These are phyloP conservation scores for Rhodotorula taiwanensis DNA, from an alignment of 768 basidiomycete species.

Conservation along the genomic window DNA sequence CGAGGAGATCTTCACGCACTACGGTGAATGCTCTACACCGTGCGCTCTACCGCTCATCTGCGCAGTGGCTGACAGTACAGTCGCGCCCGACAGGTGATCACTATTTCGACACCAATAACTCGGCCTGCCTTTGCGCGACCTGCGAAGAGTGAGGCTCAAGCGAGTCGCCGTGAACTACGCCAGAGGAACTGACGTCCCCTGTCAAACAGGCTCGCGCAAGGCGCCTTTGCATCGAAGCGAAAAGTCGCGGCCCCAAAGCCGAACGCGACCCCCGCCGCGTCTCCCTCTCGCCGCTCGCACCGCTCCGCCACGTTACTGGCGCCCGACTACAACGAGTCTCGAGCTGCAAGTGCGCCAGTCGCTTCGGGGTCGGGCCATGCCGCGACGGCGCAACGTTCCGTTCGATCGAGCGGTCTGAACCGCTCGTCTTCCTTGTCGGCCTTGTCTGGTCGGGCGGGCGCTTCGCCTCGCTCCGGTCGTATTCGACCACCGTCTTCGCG, in stretches of 20 bases:
- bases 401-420: background rate
- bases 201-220: constrained; percentile 24
- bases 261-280: background rate
- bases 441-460: background rate
- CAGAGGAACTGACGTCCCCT: too few species aligned
- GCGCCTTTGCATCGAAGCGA: constrained; percentile 16
- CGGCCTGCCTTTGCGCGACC: constrained; percentile 31
- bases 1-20: constrained; percentile 35
- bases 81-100: constrained; percentile 17
- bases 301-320: background rate
- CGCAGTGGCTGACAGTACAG: background rate
- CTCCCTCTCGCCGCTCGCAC: background rate
- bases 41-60: accelerated
- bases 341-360: background rate
- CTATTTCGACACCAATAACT: constrained; percentile 34
- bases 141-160: constrained; percentile 24
- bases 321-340: constrained; percentile 20
- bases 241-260: background rate
- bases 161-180: too few species aligned
- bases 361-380: constrained; percentile 4
- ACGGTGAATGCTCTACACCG: constrained; percentile 9
- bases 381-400: constrained; percentile 9
- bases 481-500: constrained; percentile 8
- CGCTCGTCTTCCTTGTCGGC: background rate
- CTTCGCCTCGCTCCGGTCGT: background rate